These are phyloP conservation scores for Irpex sp. DNA, from an alignment of 1,284 basidiomycete genomes.

Conservation along the genomic window DNA sequence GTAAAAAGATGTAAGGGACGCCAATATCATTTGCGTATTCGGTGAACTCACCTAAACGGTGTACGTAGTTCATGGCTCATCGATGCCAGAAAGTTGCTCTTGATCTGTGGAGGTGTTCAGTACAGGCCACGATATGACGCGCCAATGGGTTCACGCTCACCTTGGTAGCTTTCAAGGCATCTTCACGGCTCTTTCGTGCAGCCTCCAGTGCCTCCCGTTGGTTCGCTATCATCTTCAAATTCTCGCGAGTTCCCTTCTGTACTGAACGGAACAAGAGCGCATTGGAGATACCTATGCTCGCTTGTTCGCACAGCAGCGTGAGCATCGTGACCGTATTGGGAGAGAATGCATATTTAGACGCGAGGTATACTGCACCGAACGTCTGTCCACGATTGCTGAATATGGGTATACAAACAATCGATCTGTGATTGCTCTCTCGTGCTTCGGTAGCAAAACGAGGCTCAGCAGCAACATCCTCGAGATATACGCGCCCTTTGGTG, in stretches of 20 bases:
- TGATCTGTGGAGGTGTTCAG: conserved; percentile 41
- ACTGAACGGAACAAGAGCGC: conserved; percentile 70
- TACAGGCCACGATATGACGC: not conserved
- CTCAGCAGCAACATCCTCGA: conserved; percentile 58
- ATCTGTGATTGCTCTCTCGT: conserved; percentile 50
- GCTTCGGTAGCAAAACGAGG: conserved; percentile 66
- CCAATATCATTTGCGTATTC: not conserved
- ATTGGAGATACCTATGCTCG: conserved; percentile 68
- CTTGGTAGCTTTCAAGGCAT: conserved; percentile 69
- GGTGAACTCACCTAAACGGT: conserved; percentile 53
- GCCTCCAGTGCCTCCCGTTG: conserved; percentile 64
- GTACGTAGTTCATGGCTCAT: conserved; percentile 74
- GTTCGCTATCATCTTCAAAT: conserved; percentile 68
- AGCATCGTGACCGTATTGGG: conserved; percentile 57
- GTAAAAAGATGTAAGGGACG: not conserved
- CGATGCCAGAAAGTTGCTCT: conserved; percentile 70
- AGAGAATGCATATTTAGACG: conserved; percentile 61
- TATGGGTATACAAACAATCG: conserved; percentile 65
- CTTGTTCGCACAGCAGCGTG: conserved; percentile 67
- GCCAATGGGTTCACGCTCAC: conserved; percentile 23
- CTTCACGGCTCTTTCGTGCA: conserved; percentile 63
- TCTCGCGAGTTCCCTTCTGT: conserved; percentile 65
- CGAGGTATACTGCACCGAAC: conserved; percentile 43
- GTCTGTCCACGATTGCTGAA: conserved; percentile 71
- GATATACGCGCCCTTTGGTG: conserved; percentile 55